Conservation (phyloP, 768 basidiomycete species). For the Austroboletus eburneus region DNA sequence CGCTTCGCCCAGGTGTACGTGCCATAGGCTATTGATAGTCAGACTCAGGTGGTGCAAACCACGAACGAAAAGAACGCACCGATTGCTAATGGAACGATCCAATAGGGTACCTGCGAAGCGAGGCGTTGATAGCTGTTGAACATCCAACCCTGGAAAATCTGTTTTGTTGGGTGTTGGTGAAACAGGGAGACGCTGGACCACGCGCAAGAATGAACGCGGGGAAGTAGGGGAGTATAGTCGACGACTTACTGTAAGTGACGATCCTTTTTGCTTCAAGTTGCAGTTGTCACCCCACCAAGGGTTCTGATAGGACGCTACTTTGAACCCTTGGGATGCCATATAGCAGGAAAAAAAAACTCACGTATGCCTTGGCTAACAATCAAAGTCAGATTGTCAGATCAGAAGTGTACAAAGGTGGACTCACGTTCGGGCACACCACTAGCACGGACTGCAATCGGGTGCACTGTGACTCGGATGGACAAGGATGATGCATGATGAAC, state of each 20-base stretch:
- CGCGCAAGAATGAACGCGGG: background rate
- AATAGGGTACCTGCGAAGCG: slow-evolving; percentile 71
- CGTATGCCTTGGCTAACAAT: slow-evolving; percentile 69
- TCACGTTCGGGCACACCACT: slow-evolving; percentile 84
- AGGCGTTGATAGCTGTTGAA: slow-evolving; percentile 82
- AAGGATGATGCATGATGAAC: slow-evolving; percentile 2
- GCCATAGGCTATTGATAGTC: slow-evolving; percentile 54
- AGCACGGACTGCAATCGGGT: slow-evolving; percentile 45
- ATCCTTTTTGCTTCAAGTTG: slow-evolving; percentile 73
- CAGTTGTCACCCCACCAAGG: slow-evolving; percentile 89
- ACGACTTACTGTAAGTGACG: slow-evolving; percentile 70
- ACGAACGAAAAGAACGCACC: slow-evolving; percentile 48
- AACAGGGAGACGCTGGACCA: slow-evolving; percentile 72
- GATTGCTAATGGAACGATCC: slow-evolving; percentile 67
- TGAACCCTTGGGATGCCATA: background rate
- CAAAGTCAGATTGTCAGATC: slow-evolving; percentile 1
- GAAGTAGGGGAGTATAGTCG: background rate
- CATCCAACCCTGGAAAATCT: no score
- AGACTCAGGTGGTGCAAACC: background rate
- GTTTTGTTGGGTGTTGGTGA: slow-evolving; percentile 67
- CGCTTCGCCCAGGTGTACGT: slow-evolving; percentile 78
- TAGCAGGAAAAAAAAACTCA: slow-evolving; percentile 49
- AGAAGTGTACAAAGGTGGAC: slow-evolving; percentile 26
- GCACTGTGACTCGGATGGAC: slow-evolving; percentile 45
- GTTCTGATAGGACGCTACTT: slow-evolving; percentile 44